These are phyloP conservation scores for Psilocybe azurescens DNA, from an alignment of 768 basidiomycete genomes.

Conservation along the genomic window DNA sequence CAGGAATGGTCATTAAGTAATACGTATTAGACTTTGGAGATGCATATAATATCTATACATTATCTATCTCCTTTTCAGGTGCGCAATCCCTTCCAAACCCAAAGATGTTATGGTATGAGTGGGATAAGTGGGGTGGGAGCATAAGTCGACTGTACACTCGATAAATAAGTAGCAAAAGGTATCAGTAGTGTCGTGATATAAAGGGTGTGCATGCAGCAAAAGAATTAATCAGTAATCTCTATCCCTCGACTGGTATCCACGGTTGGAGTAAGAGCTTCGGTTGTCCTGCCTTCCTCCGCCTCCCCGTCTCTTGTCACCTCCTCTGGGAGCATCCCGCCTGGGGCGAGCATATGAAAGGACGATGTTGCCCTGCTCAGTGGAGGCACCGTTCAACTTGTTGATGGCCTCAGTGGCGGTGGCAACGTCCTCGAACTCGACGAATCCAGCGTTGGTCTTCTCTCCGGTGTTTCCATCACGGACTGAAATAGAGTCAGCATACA, in stretches of 20 bases:
- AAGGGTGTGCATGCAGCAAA: not conserved
- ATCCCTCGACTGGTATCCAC: not conserved
- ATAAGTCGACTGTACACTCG: not conserved
- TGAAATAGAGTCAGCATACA: slow-evolving; percentile 17
- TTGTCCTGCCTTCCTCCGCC: not conserved
- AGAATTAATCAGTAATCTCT: not conserved
- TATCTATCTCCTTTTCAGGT: not conserved
- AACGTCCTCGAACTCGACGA: slow-evolving; percentile 55
- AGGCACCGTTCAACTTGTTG: slow-evolving; percentile 41
- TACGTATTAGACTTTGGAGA: not conserved
- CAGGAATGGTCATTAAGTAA: slow-evolving; percentile 1
- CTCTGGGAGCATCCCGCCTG: slow-evolving; percentile 9
- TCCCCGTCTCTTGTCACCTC: not conserved
- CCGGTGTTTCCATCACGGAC: slow-evolving; percentile 40
- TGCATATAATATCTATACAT: not conserved
- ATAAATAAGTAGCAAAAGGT: not conserved
- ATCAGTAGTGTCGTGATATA: not conserved
- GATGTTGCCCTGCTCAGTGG: slow-evolving; percentile 37
- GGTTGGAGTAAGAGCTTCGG: not conserved
- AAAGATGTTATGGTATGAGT: not conserved
- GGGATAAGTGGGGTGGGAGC: not conserved
- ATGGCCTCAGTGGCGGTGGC: slow-evolving; percentile 56
- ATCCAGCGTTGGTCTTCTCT: slow-evolving; percentile 41
- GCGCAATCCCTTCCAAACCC: slow-evolving; percentile 5
- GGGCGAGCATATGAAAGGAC: slow-evolving; percentile 48